Percentiles rank a stretch among this genome's conserved stretches.
Evolutionary conservation across 495 filamentous ascomycete genomes (phyloP).

Genomic region (Penicillium lagena): DNA sequence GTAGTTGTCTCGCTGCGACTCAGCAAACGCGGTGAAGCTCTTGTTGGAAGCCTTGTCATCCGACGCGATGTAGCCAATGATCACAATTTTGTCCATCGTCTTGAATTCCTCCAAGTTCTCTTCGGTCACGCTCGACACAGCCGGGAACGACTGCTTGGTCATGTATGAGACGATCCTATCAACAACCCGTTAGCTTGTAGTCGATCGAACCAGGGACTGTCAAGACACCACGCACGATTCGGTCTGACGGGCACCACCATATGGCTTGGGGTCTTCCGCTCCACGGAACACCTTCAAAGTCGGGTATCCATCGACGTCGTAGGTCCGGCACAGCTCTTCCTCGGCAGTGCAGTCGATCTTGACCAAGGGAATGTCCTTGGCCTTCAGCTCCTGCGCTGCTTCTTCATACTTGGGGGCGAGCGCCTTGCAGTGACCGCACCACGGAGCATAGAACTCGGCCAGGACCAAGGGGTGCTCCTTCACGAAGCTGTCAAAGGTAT

Average conservation of each 20-base stretch:
- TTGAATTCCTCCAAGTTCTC: constrained; percentile 92
- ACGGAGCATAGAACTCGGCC: constrained; percentile 97
- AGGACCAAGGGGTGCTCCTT: constrained; percentile 83
- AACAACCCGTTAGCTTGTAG: constrained; percentile 18
- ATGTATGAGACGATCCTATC: constrained; percentile 92
- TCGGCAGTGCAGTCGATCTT: constrained; percentile 98
- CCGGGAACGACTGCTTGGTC: constrained; percentile 95
- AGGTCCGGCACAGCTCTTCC: constrained; percentile 79
- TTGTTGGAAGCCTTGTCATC: constrained; percentile 82
- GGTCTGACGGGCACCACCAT: constrained; percentile 84
- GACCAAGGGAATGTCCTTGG: constrained; percentile 84
- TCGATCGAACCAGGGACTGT: background rate
- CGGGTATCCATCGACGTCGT: constrained; percentile 93
- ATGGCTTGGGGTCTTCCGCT: constrained; percentile 72
- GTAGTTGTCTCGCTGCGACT: constrained; percentile 80
- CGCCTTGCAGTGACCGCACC: constrained; percentile 99
- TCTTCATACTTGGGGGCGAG: constrained; percentile 87
- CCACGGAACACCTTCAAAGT: constrained; percentile 99
- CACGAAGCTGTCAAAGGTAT: constrained; percentile 81
- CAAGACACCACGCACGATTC: constrained; percentile 59
- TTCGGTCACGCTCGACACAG: constrained; percentile 73
- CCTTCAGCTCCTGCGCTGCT: constrained; percentile 88
- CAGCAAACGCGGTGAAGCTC: constrained; percentile 72
- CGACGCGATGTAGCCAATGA: constrained; percentile 79
- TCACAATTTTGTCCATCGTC: constrained; percentile 92